phyloP scores from a whole-genome alignment of 306 rosid genomes.

The Begonia masoniana region DNA sequence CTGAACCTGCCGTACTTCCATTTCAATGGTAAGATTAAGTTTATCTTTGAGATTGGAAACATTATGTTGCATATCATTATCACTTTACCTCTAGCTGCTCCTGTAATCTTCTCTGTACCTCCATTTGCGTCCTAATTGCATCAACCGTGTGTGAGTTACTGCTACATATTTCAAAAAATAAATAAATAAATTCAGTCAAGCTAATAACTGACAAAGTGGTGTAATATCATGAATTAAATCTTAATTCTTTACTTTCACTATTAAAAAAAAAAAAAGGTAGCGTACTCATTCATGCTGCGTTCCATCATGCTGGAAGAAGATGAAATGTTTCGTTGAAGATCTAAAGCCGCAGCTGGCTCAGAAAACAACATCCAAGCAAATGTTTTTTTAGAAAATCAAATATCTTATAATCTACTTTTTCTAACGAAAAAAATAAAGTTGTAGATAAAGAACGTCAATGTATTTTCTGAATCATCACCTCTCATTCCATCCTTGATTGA shows the following conservation, averaged over 20 bases:
- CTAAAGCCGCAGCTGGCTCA: slow-evolving; percentile 52
- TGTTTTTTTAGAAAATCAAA: slow-evolving; percentile 15
- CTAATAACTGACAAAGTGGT: too few relatives aligned
- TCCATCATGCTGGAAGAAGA: slow-evolving; percentile 78
- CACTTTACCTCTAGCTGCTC: slow-evolving; percentile 83
- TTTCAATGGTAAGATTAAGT: not conserved
- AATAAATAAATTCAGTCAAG: not conserved
- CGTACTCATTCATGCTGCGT: slow-evolving; percentile 96
- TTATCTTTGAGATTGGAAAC: not conserved
- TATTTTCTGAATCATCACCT: slow-evolving; percentile 1
- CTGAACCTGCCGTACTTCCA: slow-evolving; percentile 44
- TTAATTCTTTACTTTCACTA: not conserved
- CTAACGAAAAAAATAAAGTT: too few relatives aligned
- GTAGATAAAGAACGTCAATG: not conserved
- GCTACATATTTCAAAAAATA: slow-evolving; percentile 5
- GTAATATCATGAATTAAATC: too few relatives aligned
- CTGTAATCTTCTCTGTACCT: slow-evolving; percentile 94
- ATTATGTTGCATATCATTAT: not conserved
- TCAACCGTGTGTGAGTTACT: slow-evolving; percentile 48
- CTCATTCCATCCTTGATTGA: slow-evolving; percentile 79
- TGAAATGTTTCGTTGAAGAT: slow-evolving; percentile 69
- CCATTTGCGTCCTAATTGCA: slow-evolving; percentile 91
- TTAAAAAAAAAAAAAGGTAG: not conserved
- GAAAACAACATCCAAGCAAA: slow-evolving; percentile 18
- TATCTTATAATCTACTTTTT: not conserved